Base-by-base conservation (phyloP, 768 basidiomycete species). In the Xerocomellus intermedius region DNA sequence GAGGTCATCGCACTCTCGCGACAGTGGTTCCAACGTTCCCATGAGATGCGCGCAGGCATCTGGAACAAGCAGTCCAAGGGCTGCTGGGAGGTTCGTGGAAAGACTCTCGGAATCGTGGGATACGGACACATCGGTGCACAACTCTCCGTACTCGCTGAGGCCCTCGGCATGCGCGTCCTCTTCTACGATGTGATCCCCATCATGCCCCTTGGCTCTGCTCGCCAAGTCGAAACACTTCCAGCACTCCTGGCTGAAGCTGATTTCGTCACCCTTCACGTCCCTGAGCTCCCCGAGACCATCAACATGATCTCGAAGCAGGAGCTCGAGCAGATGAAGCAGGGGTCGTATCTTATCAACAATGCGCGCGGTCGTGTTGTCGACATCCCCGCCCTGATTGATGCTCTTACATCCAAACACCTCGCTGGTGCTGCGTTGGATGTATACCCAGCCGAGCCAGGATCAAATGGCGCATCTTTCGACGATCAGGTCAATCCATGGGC, bases 51-150 rank as follows among this genome's bases (percentile, higher is more conserved):
- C 51, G 79, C 84, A 33, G 97, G 97, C 43, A 73, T 89, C 66
- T 99, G 97, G 97, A 98, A 99, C 81, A 99, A 99, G 75, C 89
- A 98, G 67, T 96, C 94, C 62, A 98, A 97, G 69, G 86, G 86
- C 58, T 99, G 97, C 75, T 99, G 94, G 94, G 97, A 99, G 72
- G 75, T 98, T 60, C 85, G 97, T 42, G 96, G 97, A 61, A 99
- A 99, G 79, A 98, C 94, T 0, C 81, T 99, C 43, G 97, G 97
- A 52, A 98, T 99, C 61, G 83, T 99, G 32, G 97, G 97, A 38
- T 99, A 98, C 73, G 97, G 97, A 37, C 97, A 99, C 75, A 99
- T 99, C 58, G 97, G 97, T 52, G 81, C 95, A 26, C 97, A 99
- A 73, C 84, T 99, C 52, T 95, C 93, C 35, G 97, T 99, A 24